Conservation (phyloP, 1,139 yeast species). For the Geotrichum reessii region DNA sequence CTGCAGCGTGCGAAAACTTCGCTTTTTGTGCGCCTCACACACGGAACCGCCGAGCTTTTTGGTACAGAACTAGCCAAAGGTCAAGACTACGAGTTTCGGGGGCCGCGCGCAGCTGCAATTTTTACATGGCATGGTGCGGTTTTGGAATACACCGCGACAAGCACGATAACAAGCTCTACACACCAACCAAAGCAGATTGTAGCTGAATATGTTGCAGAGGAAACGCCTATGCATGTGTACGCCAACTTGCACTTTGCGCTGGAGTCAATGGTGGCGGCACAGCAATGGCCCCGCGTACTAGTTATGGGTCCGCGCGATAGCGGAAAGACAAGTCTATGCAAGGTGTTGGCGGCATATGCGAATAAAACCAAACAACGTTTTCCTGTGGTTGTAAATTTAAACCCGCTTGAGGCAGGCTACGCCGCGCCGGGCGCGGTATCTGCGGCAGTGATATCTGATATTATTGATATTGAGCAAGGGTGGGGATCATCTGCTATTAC, state of each 20-base stretch:
- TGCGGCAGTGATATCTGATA: constrained; percentile 78
- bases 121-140: constrained; percentile 54
- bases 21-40: constrained; percentile 28
- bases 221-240: constrained; percentile 58
- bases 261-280: constrained; percentile 40
- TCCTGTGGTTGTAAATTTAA: constrained; percentile 71
- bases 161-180: constrained; percentile 4
- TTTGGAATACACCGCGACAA: constrained; percentile 36
- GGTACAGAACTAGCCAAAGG: constrained; percentile 87
- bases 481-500: constrained; percentile 84
- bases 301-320: constrained; percentile 65
- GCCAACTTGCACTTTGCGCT: constrained; percentile 71
- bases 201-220: constrained; percentile 61
- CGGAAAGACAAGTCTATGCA: constrained; percentile 75
- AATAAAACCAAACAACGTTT: constrained; percentile 51
- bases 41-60: constrained; percentile 81
- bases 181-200: constrained; percentile 31
- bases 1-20: constrained; percentile 14
- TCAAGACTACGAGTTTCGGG: constrained; percentile 52
- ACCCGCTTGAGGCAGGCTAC: constrained; percentile 75
- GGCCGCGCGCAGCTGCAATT: constrained; percentile 52
- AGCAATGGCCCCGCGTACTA: constrained; percentile 53
- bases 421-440: constrained; percentile 80
- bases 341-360: constrained; percentile 70
- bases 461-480: constrained; percentile 73